Percentiles rank a stretch among this genome's conserved stretches.
Evolutionary conservation across 1,284 basidiomycete genomes (phyloP).

Genomic region (Rhodotorula sp.): DNA sequence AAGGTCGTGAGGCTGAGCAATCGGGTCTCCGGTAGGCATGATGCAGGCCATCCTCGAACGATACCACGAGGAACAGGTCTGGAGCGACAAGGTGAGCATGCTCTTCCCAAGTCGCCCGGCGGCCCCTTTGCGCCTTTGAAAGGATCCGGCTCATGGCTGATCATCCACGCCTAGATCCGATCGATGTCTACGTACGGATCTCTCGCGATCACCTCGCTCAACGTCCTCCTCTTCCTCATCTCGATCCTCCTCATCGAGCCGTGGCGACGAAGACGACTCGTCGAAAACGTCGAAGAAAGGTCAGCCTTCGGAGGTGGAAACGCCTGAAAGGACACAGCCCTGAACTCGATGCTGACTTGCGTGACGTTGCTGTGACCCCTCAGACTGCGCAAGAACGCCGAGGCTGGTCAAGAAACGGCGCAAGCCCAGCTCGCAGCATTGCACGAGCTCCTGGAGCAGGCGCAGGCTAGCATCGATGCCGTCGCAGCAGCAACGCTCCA

Average conservation of each 20-base stretch:
- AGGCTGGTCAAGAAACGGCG: conserved; percentile 31
- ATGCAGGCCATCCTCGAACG: conserved; percentile 78
- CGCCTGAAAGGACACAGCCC: no score
- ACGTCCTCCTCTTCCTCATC: conserved; percentile 80
- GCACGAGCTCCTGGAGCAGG: conserved; percentile 27
- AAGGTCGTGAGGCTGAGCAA: not conserved
- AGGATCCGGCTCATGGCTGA: not conserved
- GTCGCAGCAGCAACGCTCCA: conserved; percentile 17
- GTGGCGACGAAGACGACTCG: conserved; percentile 81
- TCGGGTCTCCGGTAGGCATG: conserved; percentile 54
- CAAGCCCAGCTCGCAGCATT: conserved; percentile 24
- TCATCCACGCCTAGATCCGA: conserved; percentile 59
- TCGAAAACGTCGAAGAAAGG: conserved; percentile 74
- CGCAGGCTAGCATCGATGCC: conserved; percentile 31
- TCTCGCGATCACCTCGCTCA: conserved; percentile 75
- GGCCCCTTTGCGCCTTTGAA: not conserved
- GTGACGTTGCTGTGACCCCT: no score
- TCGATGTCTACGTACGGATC: conserved; percentile 87
- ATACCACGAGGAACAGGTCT: conserved; percentile 95
- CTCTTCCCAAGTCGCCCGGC: not conserved
- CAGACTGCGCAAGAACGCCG: conserved; percentile 26
- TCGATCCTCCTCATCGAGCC: conserved; percentile 88
- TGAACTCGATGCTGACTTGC: no score
- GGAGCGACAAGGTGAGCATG: conserved; percentile 74
- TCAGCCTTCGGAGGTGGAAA: not conserved